phyloP scores from a whole-genome alignment of 352 stramenopile species.

The Hyaloperonospora brassicae region DNA sequence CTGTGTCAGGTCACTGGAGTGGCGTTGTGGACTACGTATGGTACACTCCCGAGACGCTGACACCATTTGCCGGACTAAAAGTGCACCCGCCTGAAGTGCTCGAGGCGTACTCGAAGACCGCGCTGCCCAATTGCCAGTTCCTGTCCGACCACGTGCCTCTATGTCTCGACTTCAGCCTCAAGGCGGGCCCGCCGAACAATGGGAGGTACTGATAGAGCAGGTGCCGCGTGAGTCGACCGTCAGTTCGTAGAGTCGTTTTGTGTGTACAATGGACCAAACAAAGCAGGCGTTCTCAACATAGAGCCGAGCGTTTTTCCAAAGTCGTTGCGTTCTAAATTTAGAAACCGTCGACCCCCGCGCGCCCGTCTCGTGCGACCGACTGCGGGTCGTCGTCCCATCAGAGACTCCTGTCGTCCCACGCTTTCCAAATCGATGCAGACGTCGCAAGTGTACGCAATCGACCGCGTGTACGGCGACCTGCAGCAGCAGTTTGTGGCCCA shows the following conservation, averaged over 20 bases:
- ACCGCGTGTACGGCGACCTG: slow-evolving; percentile 84
- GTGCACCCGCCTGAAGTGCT: slow-evolving; percentile 89
- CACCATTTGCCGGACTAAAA: slow-evolving; percentile 89
- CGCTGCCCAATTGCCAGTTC: slow-evolving; percentile 94
- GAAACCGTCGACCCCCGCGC: too few relatives aligned
- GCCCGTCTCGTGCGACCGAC: too few relatives aligned
- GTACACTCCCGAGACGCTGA: slow-evolving; percentile 91
- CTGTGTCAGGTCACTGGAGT: slow-evolving; percentile 81
- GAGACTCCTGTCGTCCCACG: not conserved
- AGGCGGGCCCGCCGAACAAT: slow-evolving; percentile 35
- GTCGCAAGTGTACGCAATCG: slow-evolving; percentile 79
- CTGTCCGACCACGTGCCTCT: slow-evolving; percentile 95
- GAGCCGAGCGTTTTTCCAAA: slow-evolving; percentile 2
- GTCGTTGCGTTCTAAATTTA: too few relatives aligned
- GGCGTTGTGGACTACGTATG: slow-evolving; percentile 98
- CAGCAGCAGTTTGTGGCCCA: slow-evolving; percentile 77
- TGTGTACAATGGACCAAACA: slow-evolving; percentile 9
- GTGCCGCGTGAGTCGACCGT: not conserved
- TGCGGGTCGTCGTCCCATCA: not conserved
- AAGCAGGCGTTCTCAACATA: slow-evolving; percentile 5
- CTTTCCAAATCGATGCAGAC: slow-evolving; percentile 56
- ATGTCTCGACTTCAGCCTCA: slow-evolving; percentile 84
- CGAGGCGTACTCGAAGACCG: slow-evolving; percentile 81
- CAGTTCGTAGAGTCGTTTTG: not conserved
- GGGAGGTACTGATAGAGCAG: slow-evolving; percentile 47